phyloP scores from a whole-genome alignment of 2,329 filamentous ascomycete species.

The Diaporthe citrichinensis region DNA sequence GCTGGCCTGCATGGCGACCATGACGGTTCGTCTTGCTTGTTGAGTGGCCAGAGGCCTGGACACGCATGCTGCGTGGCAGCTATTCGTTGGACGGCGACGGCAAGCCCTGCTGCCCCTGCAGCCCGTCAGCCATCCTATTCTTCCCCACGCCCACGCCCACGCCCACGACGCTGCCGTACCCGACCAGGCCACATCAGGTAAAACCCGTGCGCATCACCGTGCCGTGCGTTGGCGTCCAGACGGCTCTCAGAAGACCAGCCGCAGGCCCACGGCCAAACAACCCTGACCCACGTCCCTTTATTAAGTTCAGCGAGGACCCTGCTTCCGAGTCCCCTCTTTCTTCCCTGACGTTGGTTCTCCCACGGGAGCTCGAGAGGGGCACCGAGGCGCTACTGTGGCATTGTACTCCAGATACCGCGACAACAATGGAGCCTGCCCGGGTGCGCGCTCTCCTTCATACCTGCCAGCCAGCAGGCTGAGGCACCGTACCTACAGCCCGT shows the following conservation, averaged over 20 bases:
- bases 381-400: slow-evolving; percentile 11
- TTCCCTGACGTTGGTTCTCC: slow-evolving; percentile 16
- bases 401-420: background rate
- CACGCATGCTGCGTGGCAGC: slow-evolving; percentile 39
- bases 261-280: slow-evolving; percentile 16
- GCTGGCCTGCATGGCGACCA: slow-evolving; percentile 16
- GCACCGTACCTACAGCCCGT: background rate
- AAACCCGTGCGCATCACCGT: slow-evolving; percentile 35
- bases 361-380: slow-evolving; percentile 12
- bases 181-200: slow-evolving; percentile 15
- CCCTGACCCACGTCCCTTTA: slow-evolving; percentile 39
- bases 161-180: slow-evolving; percentile 3
- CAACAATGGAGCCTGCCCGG: background rate
- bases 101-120: slow-evolving; percentile 20
- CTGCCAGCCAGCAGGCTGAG: background rate
- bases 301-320: slow-evolving; percentile 32
- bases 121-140: slow-evolving; percentile 35
- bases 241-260: slow-evolving; percentile 14
- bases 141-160: slow-evolving; percentile 26
- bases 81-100: slow-evolving; percentile 37
- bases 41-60: slow-evolving; percentile 23
- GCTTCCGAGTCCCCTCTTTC: background rate
- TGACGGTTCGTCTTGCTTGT: slow-evolving; percentile 28
- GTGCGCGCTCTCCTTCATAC: background rate
- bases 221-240: slow-evolving; percentile 36